These are phyloP conservation scores for Saccharomyces hybrid DNA, from an alignment of 1,139 yeast genomes.

Conservation along the genomic window DNA sequence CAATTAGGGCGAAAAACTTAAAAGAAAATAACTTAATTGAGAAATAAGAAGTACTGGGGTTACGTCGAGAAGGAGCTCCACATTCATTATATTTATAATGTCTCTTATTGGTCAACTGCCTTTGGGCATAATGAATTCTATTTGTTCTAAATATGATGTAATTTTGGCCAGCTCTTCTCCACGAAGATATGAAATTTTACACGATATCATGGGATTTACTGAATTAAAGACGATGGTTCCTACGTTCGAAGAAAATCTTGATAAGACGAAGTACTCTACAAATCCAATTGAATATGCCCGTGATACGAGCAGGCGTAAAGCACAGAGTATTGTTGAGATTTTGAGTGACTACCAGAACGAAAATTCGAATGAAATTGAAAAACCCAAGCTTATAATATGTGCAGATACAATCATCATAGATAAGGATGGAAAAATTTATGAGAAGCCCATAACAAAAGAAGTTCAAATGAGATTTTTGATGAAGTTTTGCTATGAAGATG, in stretches of 20 bases:
- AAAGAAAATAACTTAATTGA: too few species aligned
- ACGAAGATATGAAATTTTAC: conserved; percentile 61
- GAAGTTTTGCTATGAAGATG: conserved; percentile 37
- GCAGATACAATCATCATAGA: conserved; percentile 83
- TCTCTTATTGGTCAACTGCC: background rate
- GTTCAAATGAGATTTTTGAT: conserved; percentile 46
- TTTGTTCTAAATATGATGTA: conserved; percentile 27
- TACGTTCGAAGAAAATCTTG: conserved; percentile 63
- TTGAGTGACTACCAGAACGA: conserved; percentile 21
- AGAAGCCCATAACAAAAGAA: conserved; percentile 59
- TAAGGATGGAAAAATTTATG: conserved; percentile 53
- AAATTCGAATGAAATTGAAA: conserved; percentile 5
- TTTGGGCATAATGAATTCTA: background rate
- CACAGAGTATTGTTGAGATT: conserved; percentile 45
- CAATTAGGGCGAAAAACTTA: background rate
- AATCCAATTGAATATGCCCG: conserved; percentile 47
- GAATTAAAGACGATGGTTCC: conserved; percentile 39
- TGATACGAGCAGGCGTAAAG: conserved; percentile 63
- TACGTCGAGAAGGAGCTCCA: too few species aligned
- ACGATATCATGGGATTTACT: conserved; percentile 50
- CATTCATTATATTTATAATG: background rate
- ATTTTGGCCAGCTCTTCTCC: conserved; percentile 83
- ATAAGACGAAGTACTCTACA: conserved; percentile 39
- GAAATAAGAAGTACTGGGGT: too few species aligned
- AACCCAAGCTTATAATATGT: conserved; percentile 41